Percentiles rank a stretch among this genome's conserved stretches.
Evolutionary conservation across 1,284 basidiomycete species (phyloP).

Genomic region (Leccinum pseudoinsigne): DNA sequence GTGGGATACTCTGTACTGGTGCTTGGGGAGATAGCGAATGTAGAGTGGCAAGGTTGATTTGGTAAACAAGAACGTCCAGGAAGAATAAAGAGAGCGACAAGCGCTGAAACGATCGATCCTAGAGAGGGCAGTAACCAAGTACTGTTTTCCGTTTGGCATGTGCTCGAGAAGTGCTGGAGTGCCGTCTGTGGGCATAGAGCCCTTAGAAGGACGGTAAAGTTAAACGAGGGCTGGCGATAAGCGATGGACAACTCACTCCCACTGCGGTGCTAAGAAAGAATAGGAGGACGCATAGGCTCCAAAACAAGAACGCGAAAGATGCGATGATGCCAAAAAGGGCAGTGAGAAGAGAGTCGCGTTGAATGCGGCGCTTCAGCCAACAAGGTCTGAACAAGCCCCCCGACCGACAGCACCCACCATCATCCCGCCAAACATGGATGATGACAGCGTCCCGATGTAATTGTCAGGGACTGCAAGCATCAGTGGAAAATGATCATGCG

Average conservation of each 20-base stretch:
- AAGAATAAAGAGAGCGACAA: constrained; percentile 77
- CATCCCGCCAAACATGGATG: constrained; percentile 91
- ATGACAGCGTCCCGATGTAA: constrained; percentile 75
- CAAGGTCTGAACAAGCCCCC: constrained; percentile 84
- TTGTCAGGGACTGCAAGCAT: constrained; percentile 60
- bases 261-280: no score
- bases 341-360: constrained; percentile 88
- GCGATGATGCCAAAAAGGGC: constrained; percentile 70
- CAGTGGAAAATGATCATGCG: constrained; percentile 17
- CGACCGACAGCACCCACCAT: constrained; percentile 94
- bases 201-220: no score
- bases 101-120: constrained; percentile 82
- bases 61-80: constrained; percentile 74
- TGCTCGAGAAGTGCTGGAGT: constrained; percentile 88
- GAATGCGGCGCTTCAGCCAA: constrained; percentile 89
- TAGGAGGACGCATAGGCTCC: no score
- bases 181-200: constrained; percentile 96
- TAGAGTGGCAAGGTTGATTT: constrained; percentile 54
- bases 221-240: no score
- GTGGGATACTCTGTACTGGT: not conserved
- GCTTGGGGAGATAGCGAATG: not conserved
- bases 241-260: no score
- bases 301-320: no score
- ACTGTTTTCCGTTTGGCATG: constrained; percentile 88
- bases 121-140: constrained; percentile 92